Percentiles rank a stretch among this genome's conserved stretches.
These are phyloP conservation scores for Trichoderma breve DNA, from an alignment of 2,329 filamentous ascomycete species.

Conservation along the genomic window DNA sequence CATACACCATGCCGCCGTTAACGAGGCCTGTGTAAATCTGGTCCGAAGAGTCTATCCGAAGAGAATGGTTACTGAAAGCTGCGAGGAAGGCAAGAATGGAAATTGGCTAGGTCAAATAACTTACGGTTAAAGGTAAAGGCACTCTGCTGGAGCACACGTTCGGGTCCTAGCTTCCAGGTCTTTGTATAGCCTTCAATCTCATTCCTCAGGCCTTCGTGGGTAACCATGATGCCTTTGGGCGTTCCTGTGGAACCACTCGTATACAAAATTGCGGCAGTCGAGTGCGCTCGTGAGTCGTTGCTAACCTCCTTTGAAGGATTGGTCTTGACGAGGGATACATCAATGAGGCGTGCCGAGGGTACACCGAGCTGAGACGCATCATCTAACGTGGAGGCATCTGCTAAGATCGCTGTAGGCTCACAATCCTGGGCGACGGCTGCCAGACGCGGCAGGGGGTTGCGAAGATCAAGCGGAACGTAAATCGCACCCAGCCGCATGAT, in stretches of 20 bases:
- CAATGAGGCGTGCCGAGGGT: conserved; percentile 1
- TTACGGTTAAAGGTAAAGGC: conserved; percentile 38
- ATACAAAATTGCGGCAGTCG: conserved; percentile 33
- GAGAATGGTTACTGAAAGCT: too few species aligned
- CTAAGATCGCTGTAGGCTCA: conserved; percentile 25
- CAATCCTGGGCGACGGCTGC: conserved; percentile 31
- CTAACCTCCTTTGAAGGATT: background rate
- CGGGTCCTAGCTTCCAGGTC: conserved; percentile 24
- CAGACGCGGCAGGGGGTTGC: conserved; percentile 32
- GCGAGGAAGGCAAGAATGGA: too few species aligned
- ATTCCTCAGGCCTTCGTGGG: conserved; percentile 30
- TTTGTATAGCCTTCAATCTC: conserved; percentile 26
- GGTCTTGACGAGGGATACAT: background rate
- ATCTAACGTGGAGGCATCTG: conserved; percentile 16
- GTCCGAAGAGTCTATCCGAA: conserved; percentile 28
- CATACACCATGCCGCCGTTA: conserved; percentile 35
- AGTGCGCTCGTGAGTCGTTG: background rate
- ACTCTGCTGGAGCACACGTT: conserved; percentile 37
- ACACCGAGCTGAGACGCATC: background rate
- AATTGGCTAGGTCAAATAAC: too few species aligned
- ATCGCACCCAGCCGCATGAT: conserved; percentile 38
- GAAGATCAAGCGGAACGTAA: conserved; percentile 42
- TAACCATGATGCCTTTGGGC: conserved; percentile 42
- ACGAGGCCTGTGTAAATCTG: conserved; percentile 36
- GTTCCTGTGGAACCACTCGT: conserved; percentile 31